Percentiles rank a stretch among this genome's conserved stretches.
phyloP scores from a whole-genome alignment of 805 yeast genomes.

The Spathaspora arborariae region DNA sequence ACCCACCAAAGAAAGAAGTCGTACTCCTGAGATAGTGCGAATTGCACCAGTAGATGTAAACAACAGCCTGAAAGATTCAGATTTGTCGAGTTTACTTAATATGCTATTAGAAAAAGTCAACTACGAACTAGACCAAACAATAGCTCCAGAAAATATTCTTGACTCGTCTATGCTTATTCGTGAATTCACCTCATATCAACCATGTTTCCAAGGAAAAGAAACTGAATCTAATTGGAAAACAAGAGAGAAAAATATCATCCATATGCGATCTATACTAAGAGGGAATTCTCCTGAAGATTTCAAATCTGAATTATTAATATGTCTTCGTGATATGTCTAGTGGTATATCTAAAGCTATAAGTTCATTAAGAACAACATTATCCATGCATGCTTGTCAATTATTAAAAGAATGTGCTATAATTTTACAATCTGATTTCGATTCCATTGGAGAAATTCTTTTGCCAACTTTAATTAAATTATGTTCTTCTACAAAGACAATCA shows the following conservation, averaged over 20 bases:
- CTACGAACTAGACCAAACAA: constrained; percentile 38
- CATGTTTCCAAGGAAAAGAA: constrained; percentile 65
- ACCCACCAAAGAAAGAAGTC: too few species aligned
- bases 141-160: constrained; percentile 26
- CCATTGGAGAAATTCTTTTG: constrained; percentile 46
- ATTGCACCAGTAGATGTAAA: too few species aligned
- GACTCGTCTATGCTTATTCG: constrained; percentile 17
- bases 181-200: constrained; percentile 14
- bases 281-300: constrained; percentile 48
- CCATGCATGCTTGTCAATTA: constrained; percentile 70
- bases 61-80: neutral
- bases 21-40: too few species aligned
- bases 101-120: constrained; percentile 13
- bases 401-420: constrained; percentile 60
- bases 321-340: constrained; percentile 35
- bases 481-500: constrained; percentile 59
- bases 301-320: constrained; percentile 33
- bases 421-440: constrained; percentile 40
- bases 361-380: constrained; percentile 82
- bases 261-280: constrained; percentile 56
- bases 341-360: constrained; percentile 61
- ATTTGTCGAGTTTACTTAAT: neutral
- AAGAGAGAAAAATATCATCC: constrained; percentile 61
- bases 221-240: constrained; percentile 83
- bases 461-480: constrained; percentile 50